Percentiles rank a stretch among this genome's conserved stretches.
phyloP scores from a whole-genome alignment of 2,329 filamentous ascomycete species.

The Leptographium flavum region DNA sequence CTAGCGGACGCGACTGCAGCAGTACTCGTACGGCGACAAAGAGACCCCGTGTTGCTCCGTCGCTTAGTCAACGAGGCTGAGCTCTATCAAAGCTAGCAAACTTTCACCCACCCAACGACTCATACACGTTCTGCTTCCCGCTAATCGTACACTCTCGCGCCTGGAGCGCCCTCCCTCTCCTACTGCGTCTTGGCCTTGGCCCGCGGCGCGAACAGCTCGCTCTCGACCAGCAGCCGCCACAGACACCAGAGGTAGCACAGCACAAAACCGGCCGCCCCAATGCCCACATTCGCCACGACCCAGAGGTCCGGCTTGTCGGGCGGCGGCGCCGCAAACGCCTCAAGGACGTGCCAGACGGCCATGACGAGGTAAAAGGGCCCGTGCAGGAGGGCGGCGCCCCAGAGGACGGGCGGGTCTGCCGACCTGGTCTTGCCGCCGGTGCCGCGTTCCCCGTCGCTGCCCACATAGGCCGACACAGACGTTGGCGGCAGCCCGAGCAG shows the following conservation, averaged over 20 bases:
- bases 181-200: conserved; percentile 8
- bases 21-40: too few relatives aligned
- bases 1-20: too few relatives aligned
- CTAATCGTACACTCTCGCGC: not conserved
- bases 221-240: conserved; percentile 49
- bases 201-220: conserved; percentile 29
- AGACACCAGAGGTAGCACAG: conserved; percentile 89
- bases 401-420: conserved; percentile 25
- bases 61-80: too few relatives aligned
- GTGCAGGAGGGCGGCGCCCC: conserved; percentile 57
- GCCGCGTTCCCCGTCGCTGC: conserved; percentile 9
- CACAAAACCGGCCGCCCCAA: conserved; percentile 74
- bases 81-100: too few relatives aligned
- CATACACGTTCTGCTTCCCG: too few relatives aligned
- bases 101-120: too few relatives aligned
- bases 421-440: conserved; percentile 16
- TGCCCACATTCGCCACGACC: conserved; percentile 78
- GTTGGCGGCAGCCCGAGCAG: conserved; percentile 75
- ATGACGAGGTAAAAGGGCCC: conserved; percentile 62
- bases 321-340: conserved; percentile 55
- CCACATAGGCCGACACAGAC: conserved; percentile 52
- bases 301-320: conserved; percentile 77
- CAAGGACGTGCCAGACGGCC: conserved; percentile 66
- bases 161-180: not conserved
- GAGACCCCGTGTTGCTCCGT: too few relatives aligned